Percentiles rank a stretch among this genome's conserved stretches.
phyloP scores from a whole-genome alignment of 2,329 filamentous ascomycete genomes.

The Cordyceps cateniannulata region DNA sequence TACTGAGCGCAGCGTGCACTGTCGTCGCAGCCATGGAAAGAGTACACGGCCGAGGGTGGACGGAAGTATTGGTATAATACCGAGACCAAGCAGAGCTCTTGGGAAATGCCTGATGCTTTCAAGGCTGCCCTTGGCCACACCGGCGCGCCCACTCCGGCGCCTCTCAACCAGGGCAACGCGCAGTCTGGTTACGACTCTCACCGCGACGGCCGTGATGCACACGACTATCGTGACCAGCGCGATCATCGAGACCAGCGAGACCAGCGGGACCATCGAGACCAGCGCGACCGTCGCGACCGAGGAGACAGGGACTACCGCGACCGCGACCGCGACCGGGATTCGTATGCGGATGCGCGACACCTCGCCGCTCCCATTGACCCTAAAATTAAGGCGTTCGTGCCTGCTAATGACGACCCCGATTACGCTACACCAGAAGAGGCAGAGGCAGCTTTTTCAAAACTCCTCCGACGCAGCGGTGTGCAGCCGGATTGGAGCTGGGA shows the following conservation, averaged over 20 bases:
- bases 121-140: conserved; percentile 61
- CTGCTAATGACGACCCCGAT: conserved; percentile 65
- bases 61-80: conserved; percentile 95
- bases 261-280: conserved; percentile 15
- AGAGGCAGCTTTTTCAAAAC: conserved; percentile 86
- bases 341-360: conserved; percentile 50
- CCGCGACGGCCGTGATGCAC: conserved; percentile 25
- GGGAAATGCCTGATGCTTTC: conserved; percentile 86
- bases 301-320: conserved; percentile 24
- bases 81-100: conserved; percentile 85
- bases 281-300: conserved; percentile 16
- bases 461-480: conserved; percentile 77
- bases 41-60: conserved; percentile 80
- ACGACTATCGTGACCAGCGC: conserved; percentile 15
- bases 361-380: conserved; percentile 50
- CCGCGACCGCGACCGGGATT: conserved; percentile 29
- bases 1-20: conserved; percentile 59
- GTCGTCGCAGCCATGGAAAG: conserved; percentile 82
- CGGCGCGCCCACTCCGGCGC: conserved; percentile 35
- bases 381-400: conserved; percentile 52
- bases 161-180: conserved; percentile 36
- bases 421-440: conserved; percentile 79
- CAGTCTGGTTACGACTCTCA: conserved; percentile 36
- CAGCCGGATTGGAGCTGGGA: conserved; percentile 92
- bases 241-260: conserved; percentile 17